These are phyloP conservation scores for Apiospora aurea DNA, from an alignment of 2,329 filamentous ascomycete genomes.

Conservation along the genomic window DNA sequence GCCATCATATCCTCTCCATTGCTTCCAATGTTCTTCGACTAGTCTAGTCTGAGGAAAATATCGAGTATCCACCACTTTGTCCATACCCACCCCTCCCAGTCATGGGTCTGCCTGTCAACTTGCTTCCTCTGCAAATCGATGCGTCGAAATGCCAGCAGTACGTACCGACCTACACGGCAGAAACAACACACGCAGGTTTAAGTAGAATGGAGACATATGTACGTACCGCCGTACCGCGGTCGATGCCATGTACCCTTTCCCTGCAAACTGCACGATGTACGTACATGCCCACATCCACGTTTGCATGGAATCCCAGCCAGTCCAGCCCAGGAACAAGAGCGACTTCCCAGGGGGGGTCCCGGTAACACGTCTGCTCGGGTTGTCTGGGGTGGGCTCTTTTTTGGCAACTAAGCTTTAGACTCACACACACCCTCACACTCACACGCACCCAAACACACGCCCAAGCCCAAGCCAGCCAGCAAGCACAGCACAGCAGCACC, in stretches of 20 bases:
- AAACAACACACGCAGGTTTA: neutral
- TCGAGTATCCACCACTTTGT: constrained; percentile 1
- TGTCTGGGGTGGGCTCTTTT: constrained; percentile 20
- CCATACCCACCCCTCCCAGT: constrained; percentile 9
- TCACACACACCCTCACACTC: neutral
- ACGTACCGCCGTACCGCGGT: neutral
- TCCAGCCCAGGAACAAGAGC: constrained; percentile 19
- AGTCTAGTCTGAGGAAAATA: constrained; percentile 18
- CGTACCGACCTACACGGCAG: constrained; percentile 6
- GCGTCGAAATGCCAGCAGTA: neutral
- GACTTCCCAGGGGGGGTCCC: constrained; percentile 17
- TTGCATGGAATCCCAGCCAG: neutral
- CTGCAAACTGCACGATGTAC: neutral
- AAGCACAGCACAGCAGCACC: neutral
- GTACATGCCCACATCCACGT: neutral
- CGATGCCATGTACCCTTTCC: neutral
- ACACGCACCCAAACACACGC: neutral
- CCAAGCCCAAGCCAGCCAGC: neutral
- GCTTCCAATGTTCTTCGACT: constrained; percentile 18
- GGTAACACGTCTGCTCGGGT: constrained; percentile 12
- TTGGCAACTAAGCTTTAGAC: constrained; percentile 20
- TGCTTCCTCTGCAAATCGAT: constrained; percentile 4
- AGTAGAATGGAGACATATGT: neutral
- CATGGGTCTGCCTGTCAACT: constrained; percentile 20
- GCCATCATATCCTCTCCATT: neutral